Evolutionary conservation across 1,139 yeast genomes (phyloP).

Genomic region (Candida sp.): DNA sequence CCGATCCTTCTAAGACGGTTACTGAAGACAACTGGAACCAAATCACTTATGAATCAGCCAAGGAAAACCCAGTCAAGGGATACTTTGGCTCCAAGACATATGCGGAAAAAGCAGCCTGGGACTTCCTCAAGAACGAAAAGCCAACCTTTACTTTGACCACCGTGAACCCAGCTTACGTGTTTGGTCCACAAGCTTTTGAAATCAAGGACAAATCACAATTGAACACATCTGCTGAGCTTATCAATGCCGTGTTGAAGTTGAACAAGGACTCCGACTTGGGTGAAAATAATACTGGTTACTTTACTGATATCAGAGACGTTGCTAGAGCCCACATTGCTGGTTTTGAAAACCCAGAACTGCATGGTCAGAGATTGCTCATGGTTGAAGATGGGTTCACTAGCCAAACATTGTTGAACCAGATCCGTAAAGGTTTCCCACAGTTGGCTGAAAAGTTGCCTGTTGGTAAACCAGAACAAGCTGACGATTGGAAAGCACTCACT

Average conservation of each 20-base stretch:
- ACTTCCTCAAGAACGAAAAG: constrained; percentile 28
- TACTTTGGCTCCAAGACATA: constrained; percentile 54
- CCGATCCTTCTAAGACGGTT: constrained; percentile 6
- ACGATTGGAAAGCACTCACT: no score
- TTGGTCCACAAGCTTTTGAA: constrained; percentile 47
- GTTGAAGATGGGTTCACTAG: constrained; percentile 26
- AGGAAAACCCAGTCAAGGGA: constrained; percentile 29
- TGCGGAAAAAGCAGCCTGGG: constrained; percentile 50
- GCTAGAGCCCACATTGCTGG: constrained; percentile 54
- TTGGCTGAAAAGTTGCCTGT: constrained; percentile 10
- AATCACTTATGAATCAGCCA: constrained; percentile 30
- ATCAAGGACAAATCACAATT: constrained; percentile 22
- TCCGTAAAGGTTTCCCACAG: constrained; percentile 22
- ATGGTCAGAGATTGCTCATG: constrained; percentile 27
- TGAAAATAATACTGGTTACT: constrained; percentile 19
- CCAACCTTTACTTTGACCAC: constrained; percentile 44
- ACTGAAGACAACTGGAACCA: constrained; percentile 37
- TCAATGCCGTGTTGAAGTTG: constrained; percentile 25
- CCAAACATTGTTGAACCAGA: constrained; percentile 35
- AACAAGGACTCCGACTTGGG: constrained; percentile 17
- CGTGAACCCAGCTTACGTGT: constrained; percentile 51
- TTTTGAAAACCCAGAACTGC: constrained; percentile 29
- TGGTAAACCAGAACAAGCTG: constrained; percentile 19
- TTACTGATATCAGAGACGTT: constrained; percentile 57
- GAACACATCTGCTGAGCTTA: constrained; percentile 34